phyloP scores from a whole-genome alignment of 2,329 filamentous ascomycete species.

The Rutstroemia sp. region DNA sequence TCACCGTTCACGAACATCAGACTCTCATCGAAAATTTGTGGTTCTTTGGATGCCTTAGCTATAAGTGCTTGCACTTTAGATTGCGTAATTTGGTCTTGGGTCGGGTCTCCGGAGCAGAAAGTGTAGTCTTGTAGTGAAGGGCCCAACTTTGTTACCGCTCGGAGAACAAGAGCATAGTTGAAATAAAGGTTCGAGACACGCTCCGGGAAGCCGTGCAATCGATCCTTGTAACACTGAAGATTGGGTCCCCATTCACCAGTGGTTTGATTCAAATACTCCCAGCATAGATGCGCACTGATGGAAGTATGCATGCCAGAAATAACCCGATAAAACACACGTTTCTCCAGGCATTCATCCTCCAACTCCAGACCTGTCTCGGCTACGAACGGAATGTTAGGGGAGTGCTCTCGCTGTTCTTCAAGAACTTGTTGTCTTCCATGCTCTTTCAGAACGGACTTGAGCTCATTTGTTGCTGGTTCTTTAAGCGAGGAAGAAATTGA shows the following conservation, averaged over 20 bases:
- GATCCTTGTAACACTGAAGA: slow-evolving; percentile 75
- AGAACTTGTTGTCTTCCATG: slow-evolving; percentile 54
- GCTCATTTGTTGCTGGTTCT: slow-evolving; percentile 48
- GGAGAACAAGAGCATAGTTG: slow-evolving; percentile 93
- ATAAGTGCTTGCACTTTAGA: slow-evolving; percentile 74
- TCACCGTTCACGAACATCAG: slow-evolving; percentile 85
- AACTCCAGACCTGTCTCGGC: slow-evolving; percentile 62
- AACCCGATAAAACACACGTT: slow-evolving; percentile 95
- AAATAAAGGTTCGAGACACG: slow-evolving; percentile 97
- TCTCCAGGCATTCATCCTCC: slow-evolving; percentile 92
- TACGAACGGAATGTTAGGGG: slow-evolving; percentile 48
- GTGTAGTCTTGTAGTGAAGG: slow-evolving; percentile 75
- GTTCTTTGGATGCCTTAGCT: slow-evolving; percentile 58
- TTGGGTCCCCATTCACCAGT: slow-evolving; percentile 93
- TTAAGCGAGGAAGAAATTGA: slow-evolving; percentile 27
- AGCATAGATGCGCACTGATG: slow-evolving; percentile 93
- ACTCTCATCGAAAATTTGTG: slow-evolving; percentile 86
- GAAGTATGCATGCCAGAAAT: slow-evolving; percentile 97
- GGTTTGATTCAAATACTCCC: slow-evolving; percentile 91
- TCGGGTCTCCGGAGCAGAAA: slow-evolving; percentile 81
- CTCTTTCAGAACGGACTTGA: slow-evolving; percentile 53
- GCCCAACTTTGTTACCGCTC: slow-evolving; percentile 84
- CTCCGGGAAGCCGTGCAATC: slow-evolving; percentile 80
- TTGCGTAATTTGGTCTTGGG: slow-evolving; percentile 73
- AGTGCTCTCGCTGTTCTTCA: slow-evolving; percentile 49